These are phyloP conservation scores for Colletotrichum caudatum DNA, from an alignment of 2,329 filamentous ascomycete genomes.

Conservation along the genomic window DNA sequence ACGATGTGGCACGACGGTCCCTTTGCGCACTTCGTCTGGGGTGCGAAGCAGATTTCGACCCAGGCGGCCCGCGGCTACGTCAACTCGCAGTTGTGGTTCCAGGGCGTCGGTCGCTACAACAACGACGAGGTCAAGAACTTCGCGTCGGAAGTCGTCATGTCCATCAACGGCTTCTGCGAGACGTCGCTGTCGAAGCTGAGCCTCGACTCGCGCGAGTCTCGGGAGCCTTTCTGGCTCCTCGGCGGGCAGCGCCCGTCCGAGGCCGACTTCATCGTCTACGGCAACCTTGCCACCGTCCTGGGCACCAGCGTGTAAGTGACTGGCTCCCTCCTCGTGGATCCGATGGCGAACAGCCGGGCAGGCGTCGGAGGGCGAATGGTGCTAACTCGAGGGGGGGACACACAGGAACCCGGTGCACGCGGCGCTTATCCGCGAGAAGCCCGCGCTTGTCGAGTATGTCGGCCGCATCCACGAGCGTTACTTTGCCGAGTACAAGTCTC, in stretches of 20 bases:
- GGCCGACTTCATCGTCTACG: slow-evolving; percentile 43
- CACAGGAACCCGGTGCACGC: slow-evolving; percentile 38
- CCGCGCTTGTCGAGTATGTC: slow-evolving; percentile 38
- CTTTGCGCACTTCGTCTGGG: slow-evolving; percentile 41
- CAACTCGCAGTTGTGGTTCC: slow-evolving; percentile 43
- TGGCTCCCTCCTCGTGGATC: background rate
- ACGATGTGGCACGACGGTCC: slow-evolving; percentile 43
- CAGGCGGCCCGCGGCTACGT: slow-evolving; percentile 35
- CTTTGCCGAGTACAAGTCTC: slow-evolving; percentile 39
- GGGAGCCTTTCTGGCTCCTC: slow-evolving; percentile 45
- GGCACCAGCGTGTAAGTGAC: slow-evolving; percentile 40
- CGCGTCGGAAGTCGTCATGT: slow-evolving; percentile 41
- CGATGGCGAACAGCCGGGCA: background rate
- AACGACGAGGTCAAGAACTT: slow-evolving; percentile 42
- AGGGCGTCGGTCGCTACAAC: slow-evolving; percentile 43
- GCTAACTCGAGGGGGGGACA: background rate
- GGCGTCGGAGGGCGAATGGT: no score
- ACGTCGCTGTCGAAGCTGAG: slow-evolving; percentile 34
- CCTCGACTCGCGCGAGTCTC: slow-evolving; percentile 22
- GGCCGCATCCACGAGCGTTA: slow-evolving; percentile 40
- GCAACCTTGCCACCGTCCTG: slow-evolving; percentile 37
- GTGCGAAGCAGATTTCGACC: slow-evolving; percentile 40
- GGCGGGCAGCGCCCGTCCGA: slow-evolving; percentile 44
- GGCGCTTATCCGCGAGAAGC: slow-evolving; percentile 39
- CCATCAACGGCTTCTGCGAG: slow-evolving; percentile 41